Evolutionary conservation across 305 asterid genomes (phyloP).

Genomic region (Solanum hybrid): DNA sequence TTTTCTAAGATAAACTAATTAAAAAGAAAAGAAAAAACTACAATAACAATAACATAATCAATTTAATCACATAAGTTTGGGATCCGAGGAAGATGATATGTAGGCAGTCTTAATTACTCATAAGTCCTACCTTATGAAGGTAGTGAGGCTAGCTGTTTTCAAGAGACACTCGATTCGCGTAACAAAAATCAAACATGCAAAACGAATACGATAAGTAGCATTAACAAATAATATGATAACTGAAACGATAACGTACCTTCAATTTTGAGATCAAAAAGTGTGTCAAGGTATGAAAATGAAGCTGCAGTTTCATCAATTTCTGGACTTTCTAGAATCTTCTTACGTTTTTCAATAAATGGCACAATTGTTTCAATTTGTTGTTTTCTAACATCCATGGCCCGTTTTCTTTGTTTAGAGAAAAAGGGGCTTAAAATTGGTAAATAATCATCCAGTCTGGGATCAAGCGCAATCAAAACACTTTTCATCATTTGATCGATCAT

Average conservation of each 20-base stretch:
- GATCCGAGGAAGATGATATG: not conserved
- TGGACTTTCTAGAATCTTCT: conserved; percentile 38
- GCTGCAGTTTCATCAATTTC: conserved; percentile 49
- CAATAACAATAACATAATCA: not conserved
- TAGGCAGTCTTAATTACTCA: not conserved
- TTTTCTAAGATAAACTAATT: not conserved
- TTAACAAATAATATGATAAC: not conserved
- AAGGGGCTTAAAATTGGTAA: conserved; percentile 61
- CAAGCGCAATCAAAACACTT: conserved; percentile 48
- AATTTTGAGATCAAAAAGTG: conserved; percentile 56
- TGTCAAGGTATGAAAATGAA: conserved; percentile 67
- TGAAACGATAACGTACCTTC: conserved; percentile 14
- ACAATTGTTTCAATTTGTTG: conserved; percentile 61
- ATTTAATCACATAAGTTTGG: not conserved
- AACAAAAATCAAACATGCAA: too few relatives aligned
- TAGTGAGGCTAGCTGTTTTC: too few relatives aligned
- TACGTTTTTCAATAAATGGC: conserved; percentile 56
- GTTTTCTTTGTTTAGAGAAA: conserved; percentile 61
- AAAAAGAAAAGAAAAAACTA: not conserved
- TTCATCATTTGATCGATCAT: conserved; percentile 66
- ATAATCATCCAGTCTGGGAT: conserved; percentile 80
- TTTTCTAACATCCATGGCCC: conserved; percentile 51
- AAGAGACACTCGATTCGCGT: not conserved
- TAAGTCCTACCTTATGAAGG: too few relatives aligned
- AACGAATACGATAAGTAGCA: too few relatives aligned